Conservation (phyloP, 768 basidiomycete genomes). For the Mycena rosella region DNA sequence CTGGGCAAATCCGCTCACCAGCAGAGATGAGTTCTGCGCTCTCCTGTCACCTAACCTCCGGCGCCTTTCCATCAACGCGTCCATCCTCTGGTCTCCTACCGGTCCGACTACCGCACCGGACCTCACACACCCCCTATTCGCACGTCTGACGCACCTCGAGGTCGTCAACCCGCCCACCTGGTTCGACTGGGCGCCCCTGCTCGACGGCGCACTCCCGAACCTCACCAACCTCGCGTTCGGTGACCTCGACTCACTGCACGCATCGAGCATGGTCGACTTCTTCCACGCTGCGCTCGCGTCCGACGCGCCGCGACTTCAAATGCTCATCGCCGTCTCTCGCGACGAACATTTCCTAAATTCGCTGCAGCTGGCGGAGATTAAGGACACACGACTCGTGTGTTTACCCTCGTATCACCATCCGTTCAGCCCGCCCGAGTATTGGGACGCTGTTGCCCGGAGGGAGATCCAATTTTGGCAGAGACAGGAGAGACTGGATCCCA, state of each 20-base stretch:
- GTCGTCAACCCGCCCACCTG: slow-evolving; percentile 39
- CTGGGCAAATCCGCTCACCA: slow-evolving; percentile 41
- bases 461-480: slow-evolving; percentile 49
- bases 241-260: slow-evolving; percentile 35
- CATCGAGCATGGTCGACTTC: slow-evolving; percentile 37
- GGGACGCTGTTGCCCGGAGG: slow-evolving; percentile 41
- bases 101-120: background rate
- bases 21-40: slow-evolving; percentile 16
- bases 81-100: slow-evolving; percentile 22
- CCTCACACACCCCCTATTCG: slow-evolving; percentile 29
- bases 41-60: slow-evolving; percentile 20
- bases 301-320: slow-evolving; percentile 36
- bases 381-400: slow-evolving; percentile 45
- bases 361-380: slow-evolving; percentile 34
- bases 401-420: slow-evolving; percentile 43
- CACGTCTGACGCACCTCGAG: slow-evolving; percentile 35
- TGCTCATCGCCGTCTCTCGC: slow-evolving; percentile 44
- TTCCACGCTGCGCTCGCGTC: slow-evolving; percentile 38
- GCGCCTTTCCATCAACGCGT: slow-evolving; percentile 24
- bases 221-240: slow-evolving; percentile 51
- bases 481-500: background rate
- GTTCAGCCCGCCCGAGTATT: slow-evolving; percentile 39
- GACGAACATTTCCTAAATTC: slow-evolving; percentile 36
- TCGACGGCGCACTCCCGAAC: slow-evolving; percentile 39
- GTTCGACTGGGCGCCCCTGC: slow-evolving; percentile 46